phyloP scores from a whole-genome alignment of 768 basidiomycete genomes.

The Tephrocybe sp. region DNA sequence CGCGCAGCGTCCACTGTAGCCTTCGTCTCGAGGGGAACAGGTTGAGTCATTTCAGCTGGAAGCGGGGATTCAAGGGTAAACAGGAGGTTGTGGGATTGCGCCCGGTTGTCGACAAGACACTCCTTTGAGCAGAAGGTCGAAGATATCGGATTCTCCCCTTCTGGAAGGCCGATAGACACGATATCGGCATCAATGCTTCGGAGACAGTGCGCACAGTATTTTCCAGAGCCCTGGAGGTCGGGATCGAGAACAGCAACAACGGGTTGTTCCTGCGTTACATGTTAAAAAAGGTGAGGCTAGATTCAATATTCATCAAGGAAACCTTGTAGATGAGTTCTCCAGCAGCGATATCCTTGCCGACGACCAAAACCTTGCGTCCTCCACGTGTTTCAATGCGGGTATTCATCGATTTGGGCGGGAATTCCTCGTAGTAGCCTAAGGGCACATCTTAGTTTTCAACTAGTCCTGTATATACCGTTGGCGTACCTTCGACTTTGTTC shows the following conservation, averaged over 20 bases:
- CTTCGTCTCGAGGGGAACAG: slow-evolving; percentile 31
- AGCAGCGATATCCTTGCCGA: slow-evolving; percentile 62
- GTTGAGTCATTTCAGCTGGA: slow-evolving; percentile 41
- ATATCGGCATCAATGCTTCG: slow-evolving; percentile 49
- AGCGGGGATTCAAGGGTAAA: slow-evolving; percentile 68
- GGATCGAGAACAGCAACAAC: slow-evolving; percentile 69
- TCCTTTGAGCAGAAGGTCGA: slow-evolving; percentile 74
- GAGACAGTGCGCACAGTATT: slow-evolving; percentile 75
- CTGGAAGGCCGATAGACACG: slow-evolving; percentile 43
- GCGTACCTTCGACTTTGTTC: slow-evolving; percentile 75
- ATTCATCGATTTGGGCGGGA: slow-evolving; percentile 74
- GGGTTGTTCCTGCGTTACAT: slow-evolving; percentile 62
- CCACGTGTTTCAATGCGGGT: slow-evolving; percentile 54
- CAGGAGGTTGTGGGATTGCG: slow-evolving; percentile 66
- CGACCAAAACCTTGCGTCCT: slow-evolving; percentile 56
- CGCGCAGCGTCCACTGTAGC: slow-evolving; percentile 35
- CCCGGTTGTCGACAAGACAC: slow-evolving; percentile 56
- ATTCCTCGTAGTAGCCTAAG: slow-evolving; percentile 73
- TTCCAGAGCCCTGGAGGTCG: slow-evolving; percentile 67
- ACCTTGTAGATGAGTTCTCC: slow-evolving; percentile 83
- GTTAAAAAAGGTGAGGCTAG: slow-evolving; percentile 3
- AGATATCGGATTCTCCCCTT: slow-evolving; percentile 47
- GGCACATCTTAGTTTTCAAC: slow-evolving; percentile 9
- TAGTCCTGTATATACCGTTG: slow-evolving; percentile 8
- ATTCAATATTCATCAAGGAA: slow-evolving; percentile 12